These are phyloP conservation scores for Rhododendron williamsianum DNA, from an alignment of 148 eudicot species.

Conservation along the genomic window DNA sequence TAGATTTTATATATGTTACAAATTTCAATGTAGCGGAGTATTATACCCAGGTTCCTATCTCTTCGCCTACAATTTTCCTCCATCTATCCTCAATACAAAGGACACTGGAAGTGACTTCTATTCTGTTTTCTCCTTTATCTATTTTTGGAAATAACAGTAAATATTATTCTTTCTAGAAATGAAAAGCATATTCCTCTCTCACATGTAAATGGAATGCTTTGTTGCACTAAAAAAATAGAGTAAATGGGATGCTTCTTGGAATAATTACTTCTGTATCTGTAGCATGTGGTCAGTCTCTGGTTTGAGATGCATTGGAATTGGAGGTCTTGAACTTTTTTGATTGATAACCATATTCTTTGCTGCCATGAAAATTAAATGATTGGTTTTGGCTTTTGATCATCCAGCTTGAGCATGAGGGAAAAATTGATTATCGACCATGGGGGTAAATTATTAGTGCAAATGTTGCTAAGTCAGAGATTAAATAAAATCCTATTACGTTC, in stretches of 20 bases:
- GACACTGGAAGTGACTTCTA: neutral
- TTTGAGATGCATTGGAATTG: neutral
- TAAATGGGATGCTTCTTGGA: neutral
- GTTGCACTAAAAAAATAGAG: neutral
- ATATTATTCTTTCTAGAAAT: neutral
- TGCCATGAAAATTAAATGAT: neutral
- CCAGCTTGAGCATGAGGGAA: neutral
- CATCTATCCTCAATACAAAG: neutral
- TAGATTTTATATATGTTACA: neutral
- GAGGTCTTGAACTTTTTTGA: neutral
- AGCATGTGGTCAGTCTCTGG: neutral
- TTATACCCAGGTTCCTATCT: neutral
- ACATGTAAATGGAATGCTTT: neutral
- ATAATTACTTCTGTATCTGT: neutral
- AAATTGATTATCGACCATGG: neutral
- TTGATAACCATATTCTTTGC: neutral
- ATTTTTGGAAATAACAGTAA: neutral
- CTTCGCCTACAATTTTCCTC: neutral
- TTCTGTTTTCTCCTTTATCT: neutral
- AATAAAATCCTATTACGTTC: neutral
- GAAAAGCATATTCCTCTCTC: neutral
- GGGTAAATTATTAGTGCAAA: neutral
- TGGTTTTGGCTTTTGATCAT: neutral
- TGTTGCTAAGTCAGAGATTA: neutral
- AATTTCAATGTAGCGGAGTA: neutral